Conservation (phyloP, 495 filamentous ascomycete genomes). For the Chaetomidium leptoderma region DNA sequence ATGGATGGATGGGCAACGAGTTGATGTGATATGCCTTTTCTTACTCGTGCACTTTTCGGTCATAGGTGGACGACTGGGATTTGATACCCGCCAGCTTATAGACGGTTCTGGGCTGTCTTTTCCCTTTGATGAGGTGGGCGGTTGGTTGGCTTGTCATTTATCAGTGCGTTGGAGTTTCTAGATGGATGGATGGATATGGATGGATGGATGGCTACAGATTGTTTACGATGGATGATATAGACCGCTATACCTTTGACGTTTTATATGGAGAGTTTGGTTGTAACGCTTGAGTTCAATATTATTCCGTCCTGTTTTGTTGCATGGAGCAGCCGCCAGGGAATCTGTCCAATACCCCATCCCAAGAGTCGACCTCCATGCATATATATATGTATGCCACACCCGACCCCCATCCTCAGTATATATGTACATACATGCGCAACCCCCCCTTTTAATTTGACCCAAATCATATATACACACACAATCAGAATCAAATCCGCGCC, state of each 20-base stretch:
- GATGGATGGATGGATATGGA: neutral
- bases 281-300: too few species aligned
- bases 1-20: neutral
- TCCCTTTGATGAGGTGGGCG: neutral
- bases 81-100: slow-evolving; percentile 15
- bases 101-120: slow-evolving; percentile 9
- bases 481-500: too few species aligned
- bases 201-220: slow-evolving; percentile 2
- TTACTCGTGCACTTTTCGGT: neutral
- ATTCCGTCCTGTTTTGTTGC: too few species aligned
- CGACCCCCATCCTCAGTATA: too few species aligned
- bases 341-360: too few species aligned
- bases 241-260: neutral
- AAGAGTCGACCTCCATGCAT: too few species aligned
- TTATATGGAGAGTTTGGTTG: too few species aligned
- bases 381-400: too few species aligned
- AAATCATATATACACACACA: too few species aligned
- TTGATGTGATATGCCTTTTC: slow-evolving; percentile 11
- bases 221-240: slow-evolving; percentile 1
- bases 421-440: too few species aligned
- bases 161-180: slow-evolving; percentile 1
- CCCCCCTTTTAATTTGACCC: too few species aligned
- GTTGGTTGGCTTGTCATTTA: neutral
- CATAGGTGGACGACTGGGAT: neutral
- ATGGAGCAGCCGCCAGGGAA: too few species aligned